A percentile compares a stretch with the other conserved stretches of the same genome.
These are phyloP conservation scores for Picea glauca DNA, from an alignment of 75 land plant species.

Conservation along the genomic window DNA sequence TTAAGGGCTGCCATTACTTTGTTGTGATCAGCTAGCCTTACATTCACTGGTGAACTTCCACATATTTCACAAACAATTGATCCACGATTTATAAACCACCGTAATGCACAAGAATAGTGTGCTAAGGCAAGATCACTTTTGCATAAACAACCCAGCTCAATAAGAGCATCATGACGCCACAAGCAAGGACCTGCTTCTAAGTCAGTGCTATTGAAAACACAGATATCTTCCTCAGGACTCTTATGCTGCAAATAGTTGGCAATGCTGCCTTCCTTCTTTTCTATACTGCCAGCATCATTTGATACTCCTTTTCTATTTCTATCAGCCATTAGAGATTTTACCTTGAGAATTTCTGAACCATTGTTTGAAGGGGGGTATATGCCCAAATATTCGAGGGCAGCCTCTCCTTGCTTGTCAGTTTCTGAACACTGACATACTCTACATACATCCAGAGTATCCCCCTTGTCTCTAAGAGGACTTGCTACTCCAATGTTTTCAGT, in stretches of 20 bases:
- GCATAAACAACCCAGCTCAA: slow-evolving; percentile 7
- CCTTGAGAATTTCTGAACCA: too few relatives aligned
- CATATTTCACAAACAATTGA: slow-evolving; percentile 7
- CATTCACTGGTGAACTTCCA: slow-evolving; percentile 5
- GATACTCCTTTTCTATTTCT: not conserved
- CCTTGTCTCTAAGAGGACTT: too few relatives aligned
- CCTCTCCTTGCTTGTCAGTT: not conserved
- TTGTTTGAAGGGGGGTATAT: not conserved
- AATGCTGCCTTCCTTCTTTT: slow-evolving; percentile 18
- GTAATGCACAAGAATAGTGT: slow-evolving; percentile 10
- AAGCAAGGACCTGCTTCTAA: not conserved
- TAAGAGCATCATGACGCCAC: not conserved
- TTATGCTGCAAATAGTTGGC: not conserved
- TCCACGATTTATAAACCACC: slow-evolving; percentile 5
- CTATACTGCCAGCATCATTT: not conserved
- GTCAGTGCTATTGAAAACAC: not conserved
- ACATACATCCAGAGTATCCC: not conserved
- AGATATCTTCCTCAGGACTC: not conserved
- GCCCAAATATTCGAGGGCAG: not conserved
- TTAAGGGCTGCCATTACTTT: slow-evolving; percentile 2
- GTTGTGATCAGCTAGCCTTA: not conserved
- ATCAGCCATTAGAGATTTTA: not conserved
- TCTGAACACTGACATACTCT: slow-evolving; percentile 8
- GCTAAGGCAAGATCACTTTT: slow-evolving; percentile 6
- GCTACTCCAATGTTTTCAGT: too few relatives aligned